Evolutionary conservation across 1,284 basidiomycete genomes (phyloP).

Genomic region (Marasmius fiardii): DNA sequence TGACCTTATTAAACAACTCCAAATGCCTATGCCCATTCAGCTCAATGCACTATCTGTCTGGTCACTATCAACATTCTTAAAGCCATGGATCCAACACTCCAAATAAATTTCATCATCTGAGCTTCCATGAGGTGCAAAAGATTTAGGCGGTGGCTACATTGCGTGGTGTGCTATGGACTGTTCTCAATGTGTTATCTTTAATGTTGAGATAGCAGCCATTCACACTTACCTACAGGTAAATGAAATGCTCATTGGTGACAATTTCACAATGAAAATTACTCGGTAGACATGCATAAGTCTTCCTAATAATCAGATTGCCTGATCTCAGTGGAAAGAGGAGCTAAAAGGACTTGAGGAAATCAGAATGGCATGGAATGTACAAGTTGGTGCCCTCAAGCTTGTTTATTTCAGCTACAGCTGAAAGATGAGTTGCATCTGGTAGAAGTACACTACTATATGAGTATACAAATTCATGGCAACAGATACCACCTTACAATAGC

Average conservation of each 20-base stretch:
- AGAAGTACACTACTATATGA: not conserved
- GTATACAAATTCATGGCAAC: not conserved
- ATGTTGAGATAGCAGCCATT: not conserved
- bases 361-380: slow-evolving; percentile 7
- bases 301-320: slow-evolving; percentile 14
- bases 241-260: not conserved
- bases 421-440: not conserved
- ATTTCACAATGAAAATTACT: not conserved
- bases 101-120: not conserved
- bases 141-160: slow-evolving; percentile 5
- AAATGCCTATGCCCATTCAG: slow-evolving; percentile 24
- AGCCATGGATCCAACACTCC: slow-evolving; percentile 15
- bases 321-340: slow-evolving; percentile 12
- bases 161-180: not conserved
- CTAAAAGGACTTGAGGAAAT: not conserved
- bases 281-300: slow-evolving; percentile 13
- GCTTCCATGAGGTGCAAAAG: slow-evolving; percentile 2
- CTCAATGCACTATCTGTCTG: slow-evolving; percentile 17
- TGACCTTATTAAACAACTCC: slow-evolving; percentile 21
- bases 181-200: not conserved
- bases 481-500: not conserved
- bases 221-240: not conserved
- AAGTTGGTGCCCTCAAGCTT: slow-evolving; percentile 16
- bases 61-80: slow-evolving; percentile 17
- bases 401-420: not conserved